A percentile compares a stretch with the other conserved stretches of the same genome.
These are phyloP conservation scores for Diutina pseudorugosa DNA, from an alignment of 1,139 yeast species.

Conservation along the genomic window DNA sequence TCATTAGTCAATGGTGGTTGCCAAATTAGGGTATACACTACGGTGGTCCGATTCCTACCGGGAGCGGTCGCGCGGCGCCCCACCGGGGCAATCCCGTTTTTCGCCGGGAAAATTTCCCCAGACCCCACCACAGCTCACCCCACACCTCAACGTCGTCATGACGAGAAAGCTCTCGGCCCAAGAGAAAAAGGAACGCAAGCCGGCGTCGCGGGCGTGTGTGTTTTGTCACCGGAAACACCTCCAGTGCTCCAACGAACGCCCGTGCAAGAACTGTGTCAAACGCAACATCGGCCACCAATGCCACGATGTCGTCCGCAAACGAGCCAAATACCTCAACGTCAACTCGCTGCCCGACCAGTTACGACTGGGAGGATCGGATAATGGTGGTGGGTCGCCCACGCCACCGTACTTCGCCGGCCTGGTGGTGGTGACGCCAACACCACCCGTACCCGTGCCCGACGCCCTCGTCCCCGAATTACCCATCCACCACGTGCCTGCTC, in stretches of 20 bases:
- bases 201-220: conserved; percentile 56
- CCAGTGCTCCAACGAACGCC: conserved; percentile 50
- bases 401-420: neutral
- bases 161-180: conserved; percentile 45
- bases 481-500: neutral
- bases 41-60: too few relatives aligned
- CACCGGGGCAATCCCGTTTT: neutral
- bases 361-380: neutral
- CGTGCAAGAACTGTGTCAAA: conserved; percentile 59
- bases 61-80: too few relatives aligned
- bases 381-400: neutral
- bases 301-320: conserved; percentile 46
- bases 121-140: neutral
- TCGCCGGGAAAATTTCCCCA: neutral
- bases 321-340: conserved; percentile 30
- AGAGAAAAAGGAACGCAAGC: conserved; percentile 42
- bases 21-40: too few relatives aligned
- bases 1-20: too few relatives aligned
- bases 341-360: neutral
- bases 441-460: conserved; percentile 5
- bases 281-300: conserved; percentile 45
- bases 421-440: conserved; percentile 2
- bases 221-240: conserved; percentile 64
- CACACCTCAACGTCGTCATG: conserved; percentile 21
- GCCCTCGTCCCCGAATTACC: neutral